Evolutionary conservation across 169 alveolate genomes (phyloP).

Genomic region (Perkinsus marinus): DNA sequence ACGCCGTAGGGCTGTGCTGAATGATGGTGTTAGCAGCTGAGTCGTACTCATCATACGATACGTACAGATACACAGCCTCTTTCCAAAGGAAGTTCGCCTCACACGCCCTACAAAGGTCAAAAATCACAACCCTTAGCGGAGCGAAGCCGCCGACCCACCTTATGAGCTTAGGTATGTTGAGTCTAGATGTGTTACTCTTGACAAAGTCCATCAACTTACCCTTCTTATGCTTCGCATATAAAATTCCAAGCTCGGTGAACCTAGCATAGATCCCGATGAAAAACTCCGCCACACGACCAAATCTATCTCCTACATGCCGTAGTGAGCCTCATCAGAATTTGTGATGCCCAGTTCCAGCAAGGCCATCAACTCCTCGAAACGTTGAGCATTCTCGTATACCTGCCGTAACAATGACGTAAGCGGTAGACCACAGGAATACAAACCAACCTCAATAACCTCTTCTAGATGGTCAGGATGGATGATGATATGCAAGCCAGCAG

Average conservation of each 20-base stretch:
- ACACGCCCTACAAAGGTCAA: conserved; percentile 19
- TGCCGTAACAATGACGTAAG: neutral
- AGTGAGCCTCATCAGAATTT: neutral
- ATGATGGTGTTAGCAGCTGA: conserved; percentile 88
- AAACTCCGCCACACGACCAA: neutral
- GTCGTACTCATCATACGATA: conserved; percentile 90
- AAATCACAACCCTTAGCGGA: conserved; percentile 10
- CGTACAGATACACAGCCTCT: conserved; percentile 89
- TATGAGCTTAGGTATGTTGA: conserved; percentile 83
- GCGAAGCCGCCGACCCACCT: conserved; percentile 29
- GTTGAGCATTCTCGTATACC: conserved; percentile 79
- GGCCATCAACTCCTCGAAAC: conserved; percentile 68
- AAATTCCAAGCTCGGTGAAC: conserved; percentile 96
- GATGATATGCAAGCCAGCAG: conserved; percentile 86
- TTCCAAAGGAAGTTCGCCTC: conserved; percentile 57
- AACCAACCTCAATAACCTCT: conserved; percentile 53
- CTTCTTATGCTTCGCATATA: conserved; percentile 93
- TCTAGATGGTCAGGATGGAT: conserved; percentile 96
- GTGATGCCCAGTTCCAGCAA: conserved; percentile 46
- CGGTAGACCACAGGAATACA: neutral
- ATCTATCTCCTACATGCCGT: conserved; percentile 13
- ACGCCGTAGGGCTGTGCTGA: conserved; percentile 54
- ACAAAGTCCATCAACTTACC: conserved; percentile 91
- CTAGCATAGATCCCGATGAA: conserved; percentile 37
- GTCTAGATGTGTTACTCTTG: conserved; percentile 43